Conservation (phyloP, 108 stramenopile genomes). For the Mayamaea pseudoterrestris region DNA sequence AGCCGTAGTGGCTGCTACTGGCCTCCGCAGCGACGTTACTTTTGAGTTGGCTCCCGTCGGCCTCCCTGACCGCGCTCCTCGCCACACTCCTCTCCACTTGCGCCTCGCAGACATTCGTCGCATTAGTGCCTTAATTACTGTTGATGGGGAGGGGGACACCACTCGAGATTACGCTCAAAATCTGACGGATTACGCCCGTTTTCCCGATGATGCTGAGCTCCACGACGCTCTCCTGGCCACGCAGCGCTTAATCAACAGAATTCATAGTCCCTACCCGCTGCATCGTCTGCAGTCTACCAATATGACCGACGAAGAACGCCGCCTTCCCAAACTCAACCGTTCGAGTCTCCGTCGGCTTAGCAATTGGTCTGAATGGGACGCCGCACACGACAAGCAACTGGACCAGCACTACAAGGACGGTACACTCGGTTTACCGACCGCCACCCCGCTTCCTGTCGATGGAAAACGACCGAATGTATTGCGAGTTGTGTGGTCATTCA, state of each 20-base stretch:
- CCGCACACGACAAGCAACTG: conserved; percentile 14
- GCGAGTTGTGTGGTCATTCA: conserved; percentile 11
- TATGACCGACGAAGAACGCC: conserved; percentile 13
- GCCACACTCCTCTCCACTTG: not conserved
- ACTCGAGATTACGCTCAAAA: conserved; percentile 1
- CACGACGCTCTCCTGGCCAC: conserved; percentile 4
- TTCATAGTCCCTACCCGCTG: too few relatives aligned
- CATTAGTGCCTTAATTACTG: not conserved
- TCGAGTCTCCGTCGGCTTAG: conserved; percentile 4
- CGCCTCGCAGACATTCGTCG: not conserved
- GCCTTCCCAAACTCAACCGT: conserved; percentile 17
- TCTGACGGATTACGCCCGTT: not conserved
- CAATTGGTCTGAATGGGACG: conserved; percentile 20
- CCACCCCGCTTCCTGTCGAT: too few relatives aligned
- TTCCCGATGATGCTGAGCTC: not conserved
- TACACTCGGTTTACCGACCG: conserved; percentile 6
- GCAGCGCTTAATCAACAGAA: too few relatives aligned
- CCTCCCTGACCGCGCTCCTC: not conserved
- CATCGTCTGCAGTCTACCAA: not conserved
- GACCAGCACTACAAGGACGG: conserved; percentile 10
- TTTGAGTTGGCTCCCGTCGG: conserved; percentile 3
- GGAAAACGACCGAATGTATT: conserved; percentile 6
- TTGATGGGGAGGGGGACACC: not conserved
- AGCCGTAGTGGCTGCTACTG: too few relatives aligned
- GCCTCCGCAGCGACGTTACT: too few relatives aligned